Percentiles rank a stretch among this genome's conserved stretches.
Evolutionary conservation across 257 asterid species (phyloP).

Genomic region (Nemophila menziesii): DNA sequence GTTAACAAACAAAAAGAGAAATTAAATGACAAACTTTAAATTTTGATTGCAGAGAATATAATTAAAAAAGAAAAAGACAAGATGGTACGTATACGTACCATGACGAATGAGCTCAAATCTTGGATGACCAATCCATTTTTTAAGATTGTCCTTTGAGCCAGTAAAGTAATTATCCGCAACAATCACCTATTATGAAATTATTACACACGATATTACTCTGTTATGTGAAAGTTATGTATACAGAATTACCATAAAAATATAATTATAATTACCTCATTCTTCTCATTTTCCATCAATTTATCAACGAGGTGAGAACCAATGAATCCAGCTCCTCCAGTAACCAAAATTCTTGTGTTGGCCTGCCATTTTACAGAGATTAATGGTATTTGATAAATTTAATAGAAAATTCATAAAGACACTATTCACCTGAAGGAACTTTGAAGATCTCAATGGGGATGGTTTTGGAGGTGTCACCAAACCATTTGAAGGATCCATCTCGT

Average conservation of each 20-base stretch:
- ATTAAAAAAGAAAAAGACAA: no score
- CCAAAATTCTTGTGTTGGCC: slow-evolving; percentile 96
- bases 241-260: no score
- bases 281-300: slow-evolving; percentile 85
- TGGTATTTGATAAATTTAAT: no score
- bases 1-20: neutral
- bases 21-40: neutral
- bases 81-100: no score
- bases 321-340: slow-evolving; percentile 99
- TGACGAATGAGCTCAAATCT: slow-evolving; percentile 98
- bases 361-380: slow-evolving; percentile 20
- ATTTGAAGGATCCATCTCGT: no score
- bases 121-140: slow-evolving; percentile 94
- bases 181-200: slow-evolving; percentile 79
- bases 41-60: no score
- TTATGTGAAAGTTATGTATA: no score
- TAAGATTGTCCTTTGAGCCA: slow-evolving; percentile 90
- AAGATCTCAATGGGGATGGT: no score
- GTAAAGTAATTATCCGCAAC: slow-evolving; percentile 93
- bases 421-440: no score
- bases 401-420: no score
- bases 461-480: no score
- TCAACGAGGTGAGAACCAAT: slow-evolving; percentile 98
- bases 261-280: slow-evolving; percentile 58
- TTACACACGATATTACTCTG: no score